A percentile compares a stretch with the other conserved stretches of the same genome.
Evolutionary conservation across 2,329 filamentous ascomycete genomes (phyloP).

Genomic region (Claviceps fusiformis): DNA sequence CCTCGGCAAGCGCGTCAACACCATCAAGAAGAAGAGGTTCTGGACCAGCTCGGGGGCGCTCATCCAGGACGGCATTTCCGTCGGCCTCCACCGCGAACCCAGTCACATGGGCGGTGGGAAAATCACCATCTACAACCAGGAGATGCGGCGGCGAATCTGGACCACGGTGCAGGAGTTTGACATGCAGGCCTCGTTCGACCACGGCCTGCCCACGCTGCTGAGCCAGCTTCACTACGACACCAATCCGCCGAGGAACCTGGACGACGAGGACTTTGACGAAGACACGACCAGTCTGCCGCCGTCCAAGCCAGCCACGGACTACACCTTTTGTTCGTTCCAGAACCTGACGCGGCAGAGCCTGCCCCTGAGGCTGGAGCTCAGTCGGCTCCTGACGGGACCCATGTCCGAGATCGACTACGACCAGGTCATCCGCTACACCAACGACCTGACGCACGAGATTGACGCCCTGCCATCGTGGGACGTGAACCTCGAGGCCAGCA

Average conservation of each 20-base stretch:
- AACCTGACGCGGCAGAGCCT: slow-evolving; percentile 43
- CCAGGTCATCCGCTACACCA: slow-evolving; percentile 46
- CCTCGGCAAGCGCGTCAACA: slow-evolving; percentile 47
- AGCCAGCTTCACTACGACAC: slow-evolving; percentile 43
- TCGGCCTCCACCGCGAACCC: slow-evolving; percentile 46
- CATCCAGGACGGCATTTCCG: slow-evolving; percentile 43
- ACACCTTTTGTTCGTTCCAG: slow-evolving; percentile 47
- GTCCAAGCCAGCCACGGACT: slow-evolving; percentile 37
- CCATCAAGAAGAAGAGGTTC: slow-evolving; percentile 51
- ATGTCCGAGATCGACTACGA: slow-evolving; percentile 45
- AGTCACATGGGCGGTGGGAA: slow-evolving; percentile 38
- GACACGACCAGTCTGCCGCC: slow-evolving; percentile 35
- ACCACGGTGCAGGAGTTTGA: slow-evolving; percentile 48
- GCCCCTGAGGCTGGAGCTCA: slow-evolving; percentile 42
- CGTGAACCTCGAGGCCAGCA: slow-evolving; percentile 21
- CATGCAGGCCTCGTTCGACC: slow-evolving; percentile 47
- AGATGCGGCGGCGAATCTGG: slow-evolving; percentile 49
- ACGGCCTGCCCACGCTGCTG: slow-evolving; percentile 43
- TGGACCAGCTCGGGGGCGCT: slow-evolving; percentile 44
- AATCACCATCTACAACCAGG: slow-evolving; percentile 45
- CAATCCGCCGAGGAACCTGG: slow-evolving; percentile 41
- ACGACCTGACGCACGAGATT: slow-evolving; percentile 47
- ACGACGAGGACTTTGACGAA: slow-evolving; percentile 44
- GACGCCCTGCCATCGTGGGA: slow-evolving; percentile 45
- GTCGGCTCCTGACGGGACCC: slow-evolving; percentile 40